A percentile compares a stretch with the other conserved stretches of the same genome.
Evolutionary conservation across 352 stramenopile species (phyloP).

Genomic region (Pythium plurisporium): DNA sequence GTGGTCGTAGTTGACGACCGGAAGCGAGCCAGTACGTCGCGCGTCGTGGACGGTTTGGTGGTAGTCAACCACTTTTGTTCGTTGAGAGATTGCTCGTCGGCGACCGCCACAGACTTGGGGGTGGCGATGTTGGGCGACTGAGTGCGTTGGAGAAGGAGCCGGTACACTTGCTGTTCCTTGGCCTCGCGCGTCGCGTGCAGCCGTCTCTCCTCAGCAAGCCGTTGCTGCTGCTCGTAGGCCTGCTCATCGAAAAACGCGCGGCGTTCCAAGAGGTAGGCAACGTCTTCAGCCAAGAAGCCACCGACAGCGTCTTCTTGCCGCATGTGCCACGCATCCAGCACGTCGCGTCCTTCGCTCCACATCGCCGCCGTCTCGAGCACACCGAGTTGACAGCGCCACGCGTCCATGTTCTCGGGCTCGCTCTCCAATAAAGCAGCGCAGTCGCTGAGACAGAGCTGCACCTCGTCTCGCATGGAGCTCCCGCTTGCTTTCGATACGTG

Average conservation of each 20-base stretch:
- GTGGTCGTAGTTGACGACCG: not conserved
- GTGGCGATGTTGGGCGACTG: not conserved
- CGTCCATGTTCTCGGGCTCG: slow-evolving; percentile 17
- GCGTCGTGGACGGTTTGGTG: no score
- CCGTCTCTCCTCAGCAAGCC: not conserved
- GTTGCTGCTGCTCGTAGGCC: not conserved
- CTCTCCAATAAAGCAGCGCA: slow-evolving; percentile 11
- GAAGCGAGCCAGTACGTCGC: slow-evolving; percentile 9
- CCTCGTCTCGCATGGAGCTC: not conserved
- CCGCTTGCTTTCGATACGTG: not conserved
- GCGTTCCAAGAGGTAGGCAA: not conserved
- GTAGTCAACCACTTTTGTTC: not conserved
- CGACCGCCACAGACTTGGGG: no score
- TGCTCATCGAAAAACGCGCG: not conserved
- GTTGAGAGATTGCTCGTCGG: not conserved
- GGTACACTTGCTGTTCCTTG: slow-evolving; percentile 5
- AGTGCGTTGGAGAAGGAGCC: slow-evolving; percentile 9
- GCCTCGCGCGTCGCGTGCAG: not conserved
- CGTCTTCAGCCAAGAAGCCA: not conserved
- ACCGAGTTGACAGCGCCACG: slow-evolving; percentile 9
- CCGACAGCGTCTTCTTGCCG: not conserved
- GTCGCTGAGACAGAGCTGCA: slow-evolving; percentile 17
- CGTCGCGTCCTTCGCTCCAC: slow-evolving; percentile 15
- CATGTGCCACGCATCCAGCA: not conserved
- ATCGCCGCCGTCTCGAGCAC: slow-evolving; percentile 13